phyloP scores from a whole-genome alignment of 495 filamentous ascomycete species.

The Tuber borchii region DNA sequence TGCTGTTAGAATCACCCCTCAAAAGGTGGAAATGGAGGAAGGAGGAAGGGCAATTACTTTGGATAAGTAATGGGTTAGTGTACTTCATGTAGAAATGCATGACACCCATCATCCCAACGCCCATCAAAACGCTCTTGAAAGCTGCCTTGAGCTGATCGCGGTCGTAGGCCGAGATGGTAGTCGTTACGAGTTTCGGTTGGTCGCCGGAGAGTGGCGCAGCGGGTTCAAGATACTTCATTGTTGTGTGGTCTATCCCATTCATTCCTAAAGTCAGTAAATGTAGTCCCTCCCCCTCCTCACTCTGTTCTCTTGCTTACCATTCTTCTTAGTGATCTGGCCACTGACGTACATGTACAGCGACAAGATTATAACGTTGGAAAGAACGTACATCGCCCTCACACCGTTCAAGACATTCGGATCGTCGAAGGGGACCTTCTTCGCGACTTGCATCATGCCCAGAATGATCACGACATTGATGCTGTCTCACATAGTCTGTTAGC shows the following conservation, averaged over 20 bases:
- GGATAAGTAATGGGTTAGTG: constrained; percentile 97
- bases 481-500: constrained; percentile 16
- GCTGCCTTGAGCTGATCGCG: constrained; percentile 70
- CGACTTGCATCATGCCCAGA: constrained; percentile 93
- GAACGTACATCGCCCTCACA: constrained; percentile 73
- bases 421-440: constrained; percentile 93
- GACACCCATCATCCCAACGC: constrained; percentile 91
- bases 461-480: constrained; percentile 93
- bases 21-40: not conserved
- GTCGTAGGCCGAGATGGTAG: constrained; percentile 92
- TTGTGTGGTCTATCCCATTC: constrained; percentile 74
- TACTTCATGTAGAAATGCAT: constrained; percentile 99
- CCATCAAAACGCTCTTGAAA: constrained; percentile 85
- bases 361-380: constrained; percentile 84
- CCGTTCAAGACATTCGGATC: constrained; percentile 76
- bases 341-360: constrained; percentile 77
- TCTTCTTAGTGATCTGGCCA: constrained; percentile 79
- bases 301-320: constrained; percentile 59
- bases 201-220: constrained; percentile 84
- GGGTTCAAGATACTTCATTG: constrained; percentile 95
- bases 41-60: constrained; percentile 48
- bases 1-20: constrained; percentile 8
- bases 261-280: not conserved
- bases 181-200: constrained; percentile 89
- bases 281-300: not conserved